Evolutionary conservation across 148 eudicot genomes (phyloP).

Genomic region (Amaranthus cruentus): DNA sequence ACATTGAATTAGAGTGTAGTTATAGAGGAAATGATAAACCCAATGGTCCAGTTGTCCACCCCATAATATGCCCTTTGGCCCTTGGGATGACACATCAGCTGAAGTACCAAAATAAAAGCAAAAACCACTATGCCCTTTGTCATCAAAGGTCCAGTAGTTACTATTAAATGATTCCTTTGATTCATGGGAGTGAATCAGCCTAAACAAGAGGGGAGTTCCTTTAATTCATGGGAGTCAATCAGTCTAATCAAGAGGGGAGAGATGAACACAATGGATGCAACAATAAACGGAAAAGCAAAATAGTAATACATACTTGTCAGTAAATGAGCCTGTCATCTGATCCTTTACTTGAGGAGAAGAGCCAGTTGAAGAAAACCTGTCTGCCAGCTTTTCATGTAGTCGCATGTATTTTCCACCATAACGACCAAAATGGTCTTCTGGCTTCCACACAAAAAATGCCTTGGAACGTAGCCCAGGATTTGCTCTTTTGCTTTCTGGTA

Average conservation of each 20-base stretch:
- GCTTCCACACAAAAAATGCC: constrained; percentile 23
- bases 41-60: background rate
- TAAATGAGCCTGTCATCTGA: constrained; percentile 8
- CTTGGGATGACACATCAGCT: background rate
- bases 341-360: constrained; percentile 16
- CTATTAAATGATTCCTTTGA: background rate
- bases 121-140: background rate
- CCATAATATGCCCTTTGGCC: background rate
- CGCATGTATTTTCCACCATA: constrained; percentile 6
- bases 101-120: background rate
- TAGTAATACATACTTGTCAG: constrained; percentile 18
- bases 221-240: background rate
- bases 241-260: background rate
- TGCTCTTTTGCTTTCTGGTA: constrained; percentile 18
- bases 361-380: constrained; percentile 16
- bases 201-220: background rate
- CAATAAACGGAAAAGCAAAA: background rate
- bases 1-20: no score
- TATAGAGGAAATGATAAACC: background rate
- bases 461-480: constrained; percentile 13
- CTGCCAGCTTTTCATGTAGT: constrained; percentile 9
- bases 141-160: background rate
- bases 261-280: background rate
- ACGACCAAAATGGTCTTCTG: constrained; percentile 3
- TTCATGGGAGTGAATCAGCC: background rate